These are phyloP conservation scores for Ailanthus altissimus DNA, from an alignment of 345 rosid species.

Conservation along the genomic window DNA sequence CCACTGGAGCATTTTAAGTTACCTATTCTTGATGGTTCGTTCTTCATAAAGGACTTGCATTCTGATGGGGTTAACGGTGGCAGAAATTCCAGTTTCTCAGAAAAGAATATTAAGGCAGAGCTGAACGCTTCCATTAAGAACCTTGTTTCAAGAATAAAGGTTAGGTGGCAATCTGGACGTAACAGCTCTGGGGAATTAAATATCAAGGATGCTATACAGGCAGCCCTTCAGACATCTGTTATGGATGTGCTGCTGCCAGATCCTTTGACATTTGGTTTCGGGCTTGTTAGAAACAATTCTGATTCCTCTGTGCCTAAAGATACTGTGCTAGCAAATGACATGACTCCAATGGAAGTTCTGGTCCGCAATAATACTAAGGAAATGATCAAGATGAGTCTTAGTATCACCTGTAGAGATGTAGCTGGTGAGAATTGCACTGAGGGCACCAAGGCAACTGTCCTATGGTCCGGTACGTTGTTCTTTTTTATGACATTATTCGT, in stretches of 20 bases:
- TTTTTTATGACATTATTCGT: background rate
- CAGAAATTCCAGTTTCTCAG: constrained; percentile 69
- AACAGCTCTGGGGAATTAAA: constrained; percentile 94
- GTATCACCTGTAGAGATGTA: constrained; percentile 86
- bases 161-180: constrained; percentile 93
- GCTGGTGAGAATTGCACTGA: constrained; percentile 94
- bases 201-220: constrained; percentile 84
- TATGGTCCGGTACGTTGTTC: constrained; percentile 77
- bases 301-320: constrained; percentile 41
- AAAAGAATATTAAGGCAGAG: constrained; percentile 87
- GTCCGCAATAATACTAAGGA: constrained; percentile 91
- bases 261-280: constrained; percentile 92
- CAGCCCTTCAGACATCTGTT: constrained; percentile 86
- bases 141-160: constrained; percentile 87
- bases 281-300: constrained; percentile 53
- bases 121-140: constrained; percentile 80
- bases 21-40: constrained; percentile 88
- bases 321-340: constrained; percentile 70
- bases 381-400: constrained; percentile 74
- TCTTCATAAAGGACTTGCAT: constrained; percentile 68
- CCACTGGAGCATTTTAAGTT: constrained; percentile 97
- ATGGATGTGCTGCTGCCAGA: constrained; percentile 97
- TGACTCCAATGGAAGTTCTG: constrained; percentile 87
- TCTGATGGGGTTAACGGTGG: constrained; percentile 44
- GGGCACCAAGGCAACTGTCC: constrained; percentile 80